A percentile compares a stretch with the other conserved stretches of the same genome.
phyloP scores from a whole-genome alignment of 768 basidiomycete genomes.

The Podaxis rugospora region DNA sequence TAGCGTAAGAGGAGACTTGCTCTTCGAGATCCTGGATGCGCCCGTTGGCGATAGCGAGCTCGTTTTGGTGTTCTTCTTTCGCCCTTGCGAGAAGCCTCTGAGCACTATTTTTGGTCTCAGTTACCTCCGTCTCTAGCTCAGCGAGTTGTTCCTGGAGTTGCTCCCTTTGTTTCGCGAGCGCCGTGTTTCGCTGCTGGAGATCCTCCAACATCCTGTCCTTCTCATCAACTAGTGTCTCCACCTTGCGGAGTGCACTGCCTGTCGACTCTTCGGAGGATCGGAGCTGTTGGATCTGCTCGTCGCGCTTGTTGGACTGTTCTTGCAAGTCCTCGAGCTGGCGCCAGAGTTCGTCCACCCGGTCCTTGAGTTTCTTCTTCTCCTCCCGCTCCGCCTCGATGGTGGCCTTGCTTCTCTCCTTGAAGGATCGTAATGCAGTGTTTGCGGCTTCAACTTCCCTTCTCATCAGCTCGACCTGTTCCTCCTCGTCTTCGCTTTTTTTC shows the following conservation, averaged over 20 bases:
- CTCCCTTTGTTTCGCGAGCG: not conserved
- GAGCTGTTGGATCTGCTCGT: not conserved
- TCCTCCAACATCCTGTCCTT: not conserved
- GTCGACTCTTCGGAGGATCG: not conserved
- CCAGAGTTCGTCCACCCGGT: not conserved
- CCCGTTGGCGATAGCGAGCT: not conserved
- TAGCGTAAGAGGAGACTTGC: not conserved
- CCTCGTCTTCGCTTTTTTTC: not conserved
- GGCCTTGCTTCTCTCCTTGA: not conserved
- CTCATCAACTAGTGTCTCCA: not conserved
- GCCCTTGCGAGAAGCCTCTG: slow-evolving; percentile 5
- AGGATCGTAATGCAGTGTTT: not conserved
- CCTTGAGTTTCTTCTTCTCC: not conserved
- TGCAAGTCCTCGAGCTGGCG: not conserved
- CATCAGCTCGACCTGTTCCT: not conserved
- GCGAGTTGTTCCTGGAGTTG: not conserved
- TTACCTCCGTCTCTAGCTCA: slow-evolving; percentile 1
- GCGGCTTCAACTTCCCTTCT: slow-evolving; percentile 3
- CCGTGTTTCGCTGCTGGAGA: not conserved
- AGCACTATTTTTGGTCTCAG: not conserved
- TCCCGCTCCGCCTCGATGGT: not conserved
- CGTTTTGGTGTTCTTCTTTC: not conserved
- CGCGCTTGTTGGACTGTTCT: not conserved
- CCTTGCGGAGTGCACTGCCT: not conserved
- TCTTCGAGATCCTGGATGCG: not conserved